A percentile compares a stretch with the other conserved stretches of the same genome.
Evolutionary conservation across 345 rosid species (phyloP).

Genomic region (Hirschfeldia incana): DNA sequence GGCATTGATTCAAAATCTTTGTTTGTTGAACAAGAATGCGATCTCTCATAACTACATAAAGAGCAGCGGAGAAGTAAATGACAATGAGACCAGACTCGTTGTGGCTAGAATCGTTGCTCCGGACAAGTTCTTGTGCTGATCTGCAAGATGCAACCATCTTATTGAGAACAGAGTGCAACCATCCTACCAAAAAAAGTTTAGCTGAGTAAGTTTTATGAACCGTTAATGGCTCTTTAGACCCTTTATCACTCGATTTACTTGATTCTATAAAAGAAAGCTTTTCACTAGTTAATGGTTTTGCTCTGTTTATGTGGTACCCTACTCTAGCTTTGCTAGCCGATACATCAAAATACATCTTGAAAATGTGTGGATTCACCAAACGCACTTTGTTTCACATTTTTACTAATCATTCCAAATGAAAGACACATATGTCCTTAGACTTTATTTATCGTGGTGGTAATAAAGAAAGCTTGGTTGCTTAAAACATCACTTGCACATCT

Average conservation of each 20-base stretch:
- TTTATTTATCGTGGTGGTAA: neutral
- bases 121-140: conserved; percentile 39
- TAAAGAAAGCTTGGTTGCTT: neutral
- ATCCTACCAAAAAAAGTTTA: conserved; percentile 8
- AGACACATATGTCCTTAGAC: neutral
- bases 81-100: conserved; percentile 46
- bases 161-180: conserved; percentile 55
- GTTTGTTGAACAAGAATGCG: conserved; percentile 53
- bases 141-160: conserved; percentile 44
- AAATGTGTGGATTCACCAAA: neutral
- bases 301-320: conserved; percentile 24
- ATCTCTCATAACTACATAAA: conserved; percentile 55
- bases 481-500: neutral
- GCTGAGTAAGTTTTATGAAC: conserved; percentile 60
- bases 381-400: neutral
- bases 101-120: conserved; percentile 64
- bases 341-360: neutral
- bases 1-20: conserved; percentile 52
- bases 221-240: conserved; percentile 55
- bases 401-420: neutral
- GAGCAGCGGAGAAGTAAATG: conserved; percentile 52
- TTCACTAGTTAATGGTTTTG: neutral
- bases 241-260: conserved; percentile 58
- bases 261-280: conserved; percentile 45
- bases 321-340: neutral